Conservation (phyloP, 2,329 filamentous ascomycete genomes). For the Ceratocystis cacaofunesta region DNA sequence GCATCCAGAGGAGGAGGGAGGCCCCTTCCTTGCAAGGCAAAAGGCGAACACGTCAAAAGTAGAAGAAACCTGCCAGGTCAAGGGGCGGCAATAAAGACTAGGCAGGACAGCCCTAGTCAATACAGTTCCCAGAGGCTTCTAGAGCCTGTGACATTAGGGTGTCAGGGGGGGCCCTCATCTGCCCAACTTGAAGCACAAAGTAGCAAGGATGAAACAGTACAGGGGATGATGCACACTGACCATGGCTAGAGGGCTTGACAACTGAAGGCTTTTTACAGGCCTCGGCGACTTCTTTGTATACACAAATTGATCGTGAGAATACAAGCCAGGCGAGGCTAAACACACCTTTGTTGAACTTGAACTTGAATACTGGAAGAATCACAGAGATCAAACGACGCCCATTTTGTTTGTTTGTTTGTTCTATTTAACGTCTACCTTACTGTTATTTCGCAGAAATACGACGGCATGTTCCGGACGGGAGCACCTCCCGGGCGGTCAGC, state of each 20-base stretch:
- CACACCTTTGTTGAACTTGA: too few species aligned
- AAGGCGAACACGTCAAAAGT: neutral
- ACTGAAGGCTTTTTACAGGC: too few species aligned
- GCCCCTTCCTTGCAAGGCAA: neutral
- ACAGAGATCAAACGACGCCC: too few species aligned
- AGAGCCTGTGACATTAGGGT: neutral
- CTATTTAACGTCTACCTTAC: too few species aligned
- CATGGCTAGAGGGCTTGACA: too few species aligned
- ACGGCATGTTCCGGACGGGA: too few species aligned
- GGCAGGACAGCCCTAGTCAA: neutral
- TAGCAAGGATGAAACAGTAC: constrained; percentile 4
- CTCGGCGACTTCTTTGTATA: too few species aligned
- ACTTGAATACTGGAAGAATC: neutral
- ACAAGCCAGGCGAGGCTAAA: too few species aligned
- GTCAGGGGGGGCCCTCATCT: neutral
- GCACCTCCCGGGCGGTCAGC: too few species aligned
- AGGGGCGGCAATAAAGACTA: neutral
- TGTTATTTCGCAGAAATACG: too few species aligned
- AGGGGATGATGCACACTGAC: neutral
- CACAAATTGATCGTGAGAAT: too few species aligned
- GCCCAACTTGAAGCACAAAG: neutral
- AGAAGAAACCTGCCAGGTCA: neutral
- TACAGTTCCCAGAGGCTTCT: neutral
- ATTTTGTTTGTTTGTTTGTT: too few species aligned
- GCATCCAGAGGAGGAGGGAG: neutral